Conservation (phyloP, 352 stramenopile species). For the Globisporangium acanthophoron region DNA sequence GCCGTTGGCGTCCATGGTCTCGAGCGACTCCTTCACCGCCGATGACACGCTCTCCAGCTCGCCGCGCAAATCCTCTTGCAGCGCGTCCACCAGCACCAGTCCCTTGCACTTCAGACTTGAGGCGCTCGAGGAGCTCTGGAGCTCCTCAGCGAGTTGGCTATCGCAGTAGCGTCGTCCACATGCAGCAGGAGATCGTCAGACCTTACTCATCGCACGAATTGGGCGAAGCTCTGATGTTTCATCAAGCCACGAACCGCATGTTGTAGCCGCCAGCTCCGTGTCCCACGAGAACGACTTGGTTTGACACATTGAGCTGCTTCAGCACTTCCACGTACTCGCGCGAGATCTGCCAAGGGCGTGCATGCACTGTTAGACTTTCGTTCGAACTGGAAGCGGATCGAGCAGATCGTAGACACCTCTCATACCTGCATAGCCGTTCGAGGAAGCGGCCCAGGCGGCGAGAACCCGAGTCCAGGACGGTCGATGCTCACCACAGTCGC, state of each 20-base stretch:
- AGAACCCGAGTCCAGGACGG: constrained; percentile 72
- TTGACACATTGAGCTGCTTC: constrained; percentile 41
- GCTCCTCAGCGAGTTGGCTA: constrained; percentile 39
- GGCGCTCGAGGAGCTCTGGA: constrained; percentile 18
- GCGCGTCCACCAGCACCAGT: constrained; percentile 64
- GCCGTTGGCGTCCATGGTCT: constrained; percentile 56
- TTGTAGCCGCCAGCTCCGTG: constrained; percentile 78
- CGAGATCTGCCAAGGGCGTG: constrained; percentile 27
- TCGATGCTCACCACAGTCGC: constrained; percentile 64
- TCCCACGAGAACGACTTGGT: constrained; percentile 61
- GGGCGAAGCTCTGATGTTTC: no score
- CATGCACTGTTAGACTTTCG: background rate
- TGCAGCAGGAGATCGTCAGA: background rate
- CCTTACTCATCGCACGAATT: no score
- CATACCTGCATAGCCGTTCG: constrained; percentile 44
- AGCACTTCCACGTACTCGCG: constrained; percentile 62
- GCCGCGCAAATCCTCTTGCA: constrained; percentile 56
- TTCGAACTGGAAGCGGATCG: no score
- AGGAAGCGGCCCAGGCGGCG: constrained; percentile 29
- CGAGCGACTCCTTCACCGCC: constrained; percentile 40
- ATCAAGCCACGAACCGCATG: constrained; percentile 36
- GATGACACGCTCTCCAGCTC: constrained; percentile 67
- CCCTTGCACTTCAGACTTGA: constrained; percentile 36
- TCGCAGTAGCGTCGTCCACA: background rate
- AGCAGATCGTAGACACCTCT: no score